Conservation (phyloP, 1,139 yeast genomes). For the Chernovozyma sophiae-reginae region DNA sequence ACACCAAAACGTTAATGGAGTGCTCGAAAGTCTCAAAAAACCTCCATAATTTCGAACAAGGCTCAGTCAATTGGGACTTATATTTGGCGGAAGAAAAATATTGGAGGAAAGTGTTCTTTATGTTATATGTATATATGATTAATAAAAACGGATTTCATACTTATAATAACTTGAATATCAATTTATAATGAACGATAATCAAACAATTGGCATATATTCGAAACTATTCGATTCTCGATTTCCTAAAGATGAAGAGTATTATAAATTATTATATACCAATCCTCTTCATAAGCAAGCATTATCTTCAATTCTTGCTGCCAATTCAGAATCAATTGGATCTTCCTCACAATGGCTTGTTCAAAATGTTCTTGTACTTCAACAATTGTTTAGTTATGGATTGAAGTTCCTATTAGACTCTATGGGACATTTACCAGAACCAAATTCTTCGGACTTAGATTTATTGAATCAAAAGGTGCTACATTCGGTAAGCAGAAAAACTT, state of each 20-base stretch:
- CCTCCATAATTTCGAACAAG: no score
- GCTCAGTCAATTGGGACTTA: no score
- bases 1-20: no score
- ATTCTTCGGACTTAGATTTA: background rate
- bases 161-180: no score
- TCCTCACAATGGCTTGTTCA: constrained; percentile 6
- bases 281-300: constrained; percentile 25
- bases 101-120: no score
- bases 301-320: constrained; percentile 20
- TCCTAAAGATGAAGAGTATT: constrained; percentile 20
- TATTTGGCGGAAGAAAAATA: no score
- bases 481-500: background rate
- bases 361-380: constrained; percentile 14
- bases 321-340: constrained; percentile 14
- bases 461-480: background rate
- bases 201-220: constrained; percentile 19
- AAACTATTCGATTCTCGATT: constrained; percentile 20
- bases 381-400: constrained; percentile 20
- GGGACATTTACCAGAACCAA: background rate
- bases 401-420: constrained; percentile 16
- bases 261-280: constrained; percentile 22
- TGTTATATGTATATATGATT: no score
- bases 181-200: constrained; percentile 12
- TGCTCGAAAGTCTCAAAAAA: no score
- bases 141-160: no score